Evolutionary conservation across 768 basidiomycete species (phyloP).

Genomic region (Boletus reticulatus): DNA sequence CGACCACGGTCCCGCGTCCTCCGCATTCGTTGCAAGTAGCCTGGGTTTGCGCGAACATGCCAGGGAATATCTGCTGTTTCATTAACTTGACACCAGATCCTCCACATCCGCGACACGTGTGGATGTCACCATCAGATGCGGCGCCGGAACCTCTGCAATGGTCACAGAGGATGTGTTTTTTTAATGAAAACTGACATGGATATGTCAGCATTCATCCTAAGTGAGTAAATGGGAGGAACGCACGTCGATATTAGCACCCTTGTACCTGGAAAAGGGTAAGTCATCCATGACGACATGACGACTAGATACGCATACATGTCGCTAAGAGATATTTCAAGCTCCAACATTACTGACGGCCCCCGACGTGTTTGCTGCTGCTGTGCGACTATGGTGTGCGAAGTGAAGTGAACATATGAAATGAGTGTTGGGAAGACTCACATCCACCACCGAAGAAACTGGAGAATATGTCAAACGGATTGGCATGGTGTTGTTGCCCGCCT

Average conservation of each 20-base stretch:
- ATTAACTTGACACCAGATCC: constrained; percentile 84
- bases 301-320: constrained; percentile 59
- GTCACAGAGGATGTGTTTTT: constrained; percentile 91
- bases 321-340: constrained; percentile 83
- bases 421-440: constrained; percentile 42
- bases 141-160: constrained; percentile 97
- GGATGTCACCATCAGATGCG: constrained; percentile 83
- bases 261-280: constrained; percentile 53
- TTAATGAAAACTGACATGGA: constrained; percentile 75
- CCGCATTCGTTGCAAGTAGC: constrained; percentile 79
- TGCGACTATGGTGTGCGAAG: constrained; percentile 12
- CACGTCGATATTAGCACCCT: constrained; percentile 82
- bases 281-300: not conserved
- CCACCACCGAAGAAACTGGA: constrained; percentile 87
- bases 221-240: constrained; percentile 16
- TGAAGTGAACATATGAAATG: not conserved
- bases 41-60: constrained; percentile 92
- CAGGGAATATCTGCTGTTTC: constrained; percentile 92
- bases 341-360: constrained; percentile 73
- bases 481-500: constrained; percentile 69
- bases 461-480: constrained; percentile 95
- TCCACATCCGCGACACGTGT: constrained; percentile 79
- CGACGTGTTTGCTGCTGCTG: constrained; percentile 62
- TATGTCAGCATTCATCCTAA: not conserved
- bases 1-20: constrained; percentile 80